A percentile compares a stretch with the other conserved stretches of the same genome.
These are phyloP conservation scores for Rhododendron ovatum DNA, from an alignment of 148 eudicot species.

Conservation along the genomic window DNA sequence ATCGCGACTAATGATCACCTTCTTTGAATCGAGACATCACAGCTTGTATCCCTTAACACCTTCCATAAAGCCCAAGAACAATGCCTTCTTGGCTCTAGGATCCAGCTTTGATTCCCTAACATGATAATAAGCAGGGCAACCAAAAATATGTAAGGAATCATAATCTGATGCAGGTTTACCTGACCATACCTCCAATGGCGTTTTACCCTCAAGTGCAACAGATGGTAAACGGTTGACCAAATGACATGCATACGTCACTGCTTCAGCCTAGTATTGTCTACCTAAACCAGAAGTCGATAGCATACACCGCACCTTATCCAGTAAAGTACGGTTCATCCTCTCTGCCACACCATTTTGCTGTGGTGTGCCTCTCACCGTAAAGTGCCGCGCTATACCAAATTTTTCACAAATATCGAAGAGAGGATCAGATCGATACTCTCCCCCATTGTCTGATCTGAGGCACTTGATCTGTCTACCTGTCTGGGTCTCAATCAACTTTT, in stretches of 20 bases:
- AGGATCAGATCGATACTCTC: background rate
- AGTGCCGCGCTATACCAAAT: background rate
- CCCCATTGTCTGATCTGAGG: background rate
- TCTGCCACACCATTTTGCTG: background rate
- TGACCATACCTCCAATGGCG: background rate
- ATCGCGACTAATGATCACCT: too few relatives aligned
- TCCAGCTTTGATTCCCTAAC: background rate
- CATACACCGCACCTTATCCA: background rate
- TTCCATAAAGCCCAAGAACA: too few relatives aligned
- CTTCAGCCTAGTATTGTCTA: background rate
- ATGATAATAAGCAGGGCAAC: background rate
- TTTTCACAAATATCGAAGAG: background rate
- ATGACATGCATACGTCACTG: background rate
- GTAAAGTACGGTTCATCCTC: background rate
- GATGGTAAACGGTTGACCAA: background rate
- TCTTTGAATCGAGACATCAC: too few relatives aligned
- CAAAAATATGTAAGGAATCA: background rate
- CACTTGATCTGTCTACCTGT: background rate
- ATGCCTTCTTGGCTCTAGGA: too few relatives aligned
- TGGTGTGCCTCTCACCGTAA: background rate
- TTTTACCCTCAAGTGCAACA: background rate
- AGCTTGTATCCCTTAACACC: too few relatives aligned
- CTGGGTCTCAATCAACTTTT: background rate
- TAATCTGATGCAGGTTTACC: background rate
- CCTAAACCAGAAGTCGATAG: background rate